These are phyloP conservation scores for Aspergillus avenaceus DNA, from an alignment of 495 filamentous ascomycete species.

Conservation along the genomic window DNA sequence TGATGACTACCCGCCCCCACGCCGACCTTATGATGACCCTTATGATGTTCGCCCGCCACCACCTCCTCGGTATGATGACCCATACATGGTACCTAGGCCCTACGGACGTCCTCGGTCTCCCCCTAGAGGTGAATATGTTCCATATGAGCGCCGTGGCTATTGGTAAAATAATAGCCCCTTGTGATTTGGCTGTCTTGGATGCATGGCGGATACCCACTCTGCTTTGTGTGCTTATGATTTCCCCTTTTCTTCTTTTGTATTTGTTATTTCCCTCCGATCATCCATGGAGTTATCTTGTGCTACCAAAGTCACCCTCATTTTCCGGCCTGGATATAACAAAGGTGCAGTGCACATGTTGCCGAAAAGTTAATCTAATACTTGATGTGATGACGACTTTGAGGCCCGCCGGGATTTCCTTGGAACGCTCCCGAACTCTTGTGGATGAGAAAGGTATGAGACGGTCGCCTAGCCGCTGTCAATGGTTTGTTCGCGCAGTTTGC, in stretches of 20 bases:
- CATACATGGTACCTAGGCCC: conserved; percentile 38
- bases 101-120: conserved; percentile 44
- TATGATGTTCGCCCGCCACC: conserved; percentile 43
- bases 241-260: background rate
- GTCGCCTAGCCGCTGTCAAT: background rate
- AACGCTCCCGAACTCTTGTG: background rate
- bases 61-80: conserved; percentile 45
- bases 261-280: conserved; percentile 1
- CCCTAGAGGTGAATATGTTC: conserved; percentile 37
- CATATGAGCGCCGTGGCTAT: conserved; percentile 44
- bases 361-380: conserved; percentile 1
- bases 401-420: background rate
- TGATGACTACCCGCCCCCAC: conserved; percentile 67
- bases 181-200: conserved; percentile 10
- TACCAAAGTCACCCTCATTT: background rate
- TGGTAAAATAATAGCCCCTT: conserved; percentile 31
- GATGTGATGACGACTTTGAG: conserved; percentile 9
- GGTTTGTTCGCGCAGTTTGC: no score
- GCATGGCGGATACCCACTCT: conserved; percentile 25
- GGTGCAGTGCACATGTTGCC: conserved; percentile 2
- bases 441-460: background rate
- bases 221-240: conserved; percentile 7
- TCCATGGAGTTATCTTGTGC: conserved; percentile 1
- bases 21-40: conserved; percentile 50
- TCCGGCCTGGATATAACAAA: conserved; percentile 7